A percentile compares a stretch with the other conserved stretches of the same genome.
Conservation (phyloP, 108 stramenopile species). For the Stephanodiscus triporus region DNA sequence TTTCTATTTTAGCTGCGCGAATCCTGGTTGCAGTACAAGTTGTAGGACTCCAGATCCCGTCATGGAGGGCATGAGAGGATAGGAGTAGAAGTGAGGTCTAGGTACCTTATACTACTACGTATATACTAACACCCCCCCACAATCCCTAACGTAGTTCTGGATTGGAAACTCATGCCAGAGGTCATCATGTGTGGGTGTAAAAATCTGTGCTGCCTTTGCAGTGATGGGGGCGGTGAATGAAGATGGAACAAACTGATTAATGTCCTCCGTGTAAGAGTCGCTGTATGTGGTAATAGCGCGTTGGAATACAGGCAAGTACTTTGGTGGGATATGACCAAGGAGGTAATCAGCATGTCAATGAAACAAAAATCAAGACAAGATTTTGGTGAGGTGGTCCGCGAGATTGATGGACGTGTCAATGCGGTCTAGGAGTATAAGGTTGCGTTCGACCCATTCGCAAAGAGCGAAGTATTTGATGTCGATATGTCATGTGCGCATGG, state of each 20-base stretch:
- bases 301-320: background rate
- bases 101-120: no score
- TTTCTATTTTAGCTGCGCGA: no score
- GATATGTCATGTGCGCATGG: constrained; percentile 20
- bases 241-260: background rate
- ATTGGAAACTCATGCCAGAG: no score
- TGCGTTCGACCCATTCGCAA: background rate
- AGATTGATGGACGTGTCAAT: background rate
- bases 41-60: no score
- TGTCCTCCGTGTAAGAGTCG: background rate
- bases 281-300: background rate
- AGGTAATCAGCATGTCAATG: constrained; percentile 10
- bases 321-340: constrained; percentile 5
- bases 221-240: background rate
- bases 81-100: no score
- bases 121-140: no score
- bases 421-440: background rate
- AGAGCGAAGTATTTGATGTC: constrained; percentile 17
- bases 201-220: background rate
- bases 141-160: no score
- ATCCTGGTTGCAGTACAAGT: no score
- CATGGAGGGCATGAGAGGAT: no score
- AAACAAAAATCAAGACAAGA: background rate
- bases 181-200: no score
- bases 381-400: constrained; percentile 1